A percentile compares a stretch with the other conserved stretches of the same genome.
Evolutionary conservation across 495 filamentous ascomycete genomes (phyloP).

Genomic region (Trichoderma virens): DNA sequence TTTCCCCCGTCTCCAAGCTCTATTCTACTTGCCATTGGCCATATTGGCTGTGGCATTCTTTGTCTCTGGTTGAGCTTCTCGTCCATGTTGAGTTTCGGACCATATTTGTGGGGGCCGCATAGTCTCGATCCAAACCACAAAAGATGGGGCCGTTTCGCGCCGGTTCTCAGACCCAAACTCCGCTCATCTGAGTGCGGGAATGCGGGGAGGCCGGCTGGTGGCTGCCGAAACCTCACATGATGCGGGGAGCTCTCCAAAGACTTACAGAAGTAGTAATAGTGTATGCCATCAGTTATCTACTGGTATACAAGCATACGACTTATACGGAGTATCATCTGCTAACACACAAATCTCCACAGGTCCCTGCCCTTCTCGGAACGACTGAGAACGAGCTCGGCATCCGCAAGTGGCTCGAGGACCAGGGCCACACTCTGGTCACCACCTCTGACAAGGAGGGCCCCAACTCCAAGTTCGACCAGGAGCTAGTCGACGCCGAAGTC

Average conservation of each 20-base stretch:
- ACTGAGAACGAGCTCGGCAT: slow-evolving; percentile 97
- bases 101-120: not conserved
- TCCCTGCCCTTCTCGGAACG: slow-evolving; percentile 82
- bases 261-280: too few species aligned
- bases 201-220: not conserved
- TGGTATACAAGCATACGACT: not conserved
- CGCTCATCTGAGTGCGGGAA: not conserved
- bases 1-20: not conserved
- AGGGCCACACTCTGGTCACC: slow-evolving; percentile 92
- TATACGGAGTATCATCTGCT: too few species aligned
- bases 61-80: too few species aligned
- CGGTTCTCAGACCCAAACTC: not conserved
- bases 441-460: slow-evolving; percentile 94
- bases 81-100: not conserved
- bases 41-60: not conserved
- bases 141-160: not conserved
- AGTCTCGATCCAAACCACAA: not conserved
- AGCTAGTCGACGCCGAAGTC: slow-evolving; percentile 92
- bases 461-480: slow-evolving; percentile 87
- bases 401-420: slow-evolving; percentile 90
- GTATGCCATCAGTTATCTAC: not conserved
- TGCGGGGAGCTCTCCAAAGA: too few species aligned
- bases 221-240: not conserved
- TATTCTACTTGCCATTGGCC: slow-evolving; percentile 3
- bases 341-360: too few species aligned